These are phyloP conservation scores for Ustilago bromivora DNA, from an alignment of 1,284 basidiomycete species.

Conservation along the genomic window DNA sequence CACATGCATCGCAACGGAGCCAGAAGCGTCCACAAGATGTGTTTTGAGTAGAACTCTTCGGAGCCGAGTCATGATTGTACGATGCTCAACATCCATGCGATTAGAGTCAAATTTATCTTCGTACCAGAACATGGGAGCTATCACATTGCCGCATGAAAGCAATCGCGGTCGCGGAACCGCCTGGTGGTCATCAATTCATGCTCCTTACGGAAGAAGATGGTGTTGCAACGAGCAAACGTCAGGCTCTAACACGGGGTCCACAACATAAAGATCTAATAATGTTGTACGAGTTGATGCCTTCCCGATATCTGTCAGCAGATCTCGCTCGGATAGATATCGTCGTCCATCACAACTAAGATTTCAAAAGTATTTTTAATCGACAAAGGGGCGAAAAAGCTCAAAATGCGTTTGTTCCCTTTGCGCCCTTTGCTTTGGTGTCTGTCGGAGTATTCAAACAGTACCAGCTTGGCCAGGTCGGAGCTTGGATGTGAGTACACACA, in stretches of 20 bases:
- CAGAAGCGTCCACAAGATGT: no score
- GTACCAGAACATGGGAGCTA: background rate
- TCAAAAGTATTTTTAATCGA: background rate
- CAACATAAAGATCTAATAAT: background rate
- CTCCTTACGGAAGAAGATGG: background rate
- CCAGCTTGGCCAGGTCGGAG: constrained; percentile 8
- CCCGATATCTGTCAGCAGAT: constrained; percentile 4
- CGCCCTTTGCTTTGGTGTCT: background rate
- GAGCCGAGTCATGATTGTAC: background rate
- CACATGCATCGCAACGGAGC: no score
- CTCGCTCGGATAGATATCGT: constrained; percentile 3
- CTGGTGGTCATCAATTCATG: background rate
- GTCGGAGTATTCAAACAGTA: constrained; percentile 8
- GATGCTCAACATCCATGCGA: background rate
- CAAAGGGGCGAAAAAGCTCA: background rate
- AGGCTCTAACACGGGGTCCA: background rate
- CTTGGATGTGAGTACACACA: background rate
- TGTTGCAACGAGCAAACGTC: background rate
- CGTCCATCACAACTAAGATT: background rate
- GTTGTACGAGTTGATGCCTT: background rate
- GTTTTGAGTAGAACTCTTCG: no score
- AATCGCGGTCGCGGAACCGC: background rate
- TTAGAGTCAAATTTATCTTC: background rate
- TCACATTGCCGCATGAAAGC: background rate
- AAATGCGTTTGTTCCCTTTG: background rate